Evolutionary conservation across 768 basidiomycete genomes (phyloP).

Genomic region (Fistulinella prunicolor): DNA sequence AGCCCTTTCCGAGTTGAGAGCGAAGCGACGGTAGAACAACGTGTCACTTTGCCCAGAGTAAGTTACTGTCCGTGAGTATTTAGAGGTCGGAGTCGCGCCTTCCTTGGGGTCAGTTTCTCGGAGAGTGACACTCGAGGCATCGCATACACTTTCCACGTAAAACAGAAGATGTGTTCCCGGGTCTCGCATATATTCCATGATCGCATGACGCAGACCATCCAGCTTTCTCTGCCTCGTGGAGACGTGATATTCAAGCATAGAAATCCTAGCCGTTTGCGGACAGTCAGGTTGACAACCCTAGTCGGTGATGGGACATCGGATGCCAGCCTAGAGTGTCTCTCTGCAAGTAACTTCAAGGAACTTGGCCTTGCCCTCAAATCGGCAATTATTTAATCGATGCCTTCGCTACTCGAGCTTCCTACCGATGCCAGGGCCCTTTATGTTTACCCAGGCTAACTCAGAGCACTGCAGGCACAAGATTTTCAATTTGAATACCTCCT

Average conservation of each 20-base stretch:
- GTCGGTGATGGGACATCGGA: slow-evolving; percentile 23
- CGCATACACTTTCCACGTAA: slow-evolving; percentile 59
- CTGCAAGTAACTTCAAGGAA: slow-evolving; percentile 71
- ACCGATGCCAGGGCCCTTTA: slow-evolving; percentile 98
- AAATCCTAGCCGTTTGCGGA: slow-evolving; percentile 63
- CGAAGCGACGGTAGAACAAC: slow-evolving; percentile 54
- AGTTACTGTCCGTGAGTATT: slow-evolving; percentile 11
- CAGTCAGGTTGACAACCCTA: slow-evolving; percentile 54
- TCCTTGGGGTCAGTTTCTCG: slow-evolving; percentile 22
- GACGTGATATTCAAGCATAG: slow-evolving; percentile 57
- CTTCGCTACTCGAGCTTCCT: slow-evolving; percentile 70
- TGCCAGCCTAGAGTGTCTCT: slow-evolving; percentile 64
- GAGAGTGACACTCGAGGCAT: slow-evolving; percentile 85
- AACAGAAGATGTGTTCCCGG: slow-evolving; percentile 39
- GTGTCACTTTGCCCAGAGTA: slow-evolving; percentile 16
- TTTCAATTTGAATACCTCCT: slow-evolving; percentile 96
- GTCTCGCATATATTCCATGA: slow-evolving; percentile 82
- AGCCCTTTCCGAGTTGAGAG: slow-evolving; percentile 59
- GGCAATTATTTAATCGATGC: slow-evolving; percentile 85
- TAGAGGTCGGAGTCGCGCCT: slow-evolving; percentile 10
- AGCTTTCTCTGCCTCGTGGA: slow-evolving; percentile 56
- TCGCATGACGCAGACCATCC: slow-evolving; percentile 91
- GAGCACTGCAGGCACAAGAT: slow-evolving; percentile 99
- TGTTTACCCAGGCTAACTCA: slow-evolving; percentile 99
- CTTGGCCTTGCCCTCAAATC: slow-evolving; percentile 87